A percentile compares a stretch with the other conserved stretches of the same genome.
Evolutionary conservation across 495 filamentous ascomycete species (phyloP).

Genomic region (Wilcoxina mikolae): DNA sequence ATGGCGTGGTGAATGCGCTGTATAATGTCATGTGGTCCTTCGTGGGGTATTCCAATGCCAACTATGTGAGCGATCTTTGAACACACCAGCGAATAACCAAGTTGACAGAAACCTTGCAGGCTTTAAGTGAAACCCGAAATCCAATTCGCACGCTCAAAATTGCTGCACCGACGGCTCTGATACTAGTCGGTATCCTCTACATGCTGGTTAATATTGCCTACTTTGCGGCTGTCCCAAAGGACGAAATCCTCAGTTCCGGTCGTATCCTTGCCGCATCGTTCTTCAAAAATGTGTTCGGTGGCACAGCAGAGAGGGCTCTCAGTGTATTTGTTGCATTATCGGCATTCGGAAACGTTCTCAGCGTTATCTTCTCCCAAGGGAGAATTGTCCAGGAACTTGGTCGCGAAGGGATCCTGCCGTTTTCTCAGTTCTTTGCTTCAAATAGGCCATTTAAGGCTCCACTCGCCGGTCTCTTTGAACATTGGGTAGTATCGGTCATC

Average conservation of each 20-base stretch:
- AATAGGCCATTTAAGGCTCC: conserved; percentile 53
- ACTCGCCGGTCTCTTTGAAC: conserved; percentile 45
- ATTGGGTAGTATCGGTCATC: conserved; percentile 45
- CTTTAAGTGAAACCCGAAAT: conserved; percentile 45
- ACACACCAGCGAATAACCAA: neutral
- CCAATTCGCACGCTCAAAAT: conserved; percentile 48
- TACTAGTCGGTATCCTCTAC: conserved; percentile 47
- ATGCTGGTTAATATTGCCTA: conserved; percentile 60
- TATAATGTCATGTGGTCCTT: conserved; percentile 39
- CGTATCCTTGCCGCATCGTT: conserved; percentile 7
- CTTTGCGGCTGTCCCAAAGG: conserved; percentile 35
- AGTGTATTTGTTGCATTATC: conserved; percentile 60
- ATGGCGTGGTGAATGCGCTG: conserved; percentile 37
- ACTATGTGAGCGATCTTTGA: conserved; percentile 43
- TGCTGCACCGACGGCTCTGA: conserved; percentile 48
- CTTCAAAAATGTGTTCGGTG: conserved; percentile 7
- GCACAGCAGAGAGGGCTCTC: conserved; percentile 40
- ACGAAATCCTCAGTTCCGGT: conserved; percentile 11
- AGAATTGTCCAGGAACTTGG: conserved; percentile 38
- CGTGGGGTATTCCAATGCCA: conserved; percentile 43
- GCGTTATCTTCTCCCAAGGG: conserved; percentile 39
- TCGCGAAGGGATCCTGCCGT: conserved; percentile 53
- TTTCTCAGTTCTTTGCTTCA: conserved; percentile 44
- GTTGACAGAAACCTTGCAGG: neutral
- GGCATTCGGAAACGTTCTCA: conserved; percentile 55